Evolutionary conservation across 345 rosid species (phyloP).

Genomic region (Angophora floribunda): DNA sequence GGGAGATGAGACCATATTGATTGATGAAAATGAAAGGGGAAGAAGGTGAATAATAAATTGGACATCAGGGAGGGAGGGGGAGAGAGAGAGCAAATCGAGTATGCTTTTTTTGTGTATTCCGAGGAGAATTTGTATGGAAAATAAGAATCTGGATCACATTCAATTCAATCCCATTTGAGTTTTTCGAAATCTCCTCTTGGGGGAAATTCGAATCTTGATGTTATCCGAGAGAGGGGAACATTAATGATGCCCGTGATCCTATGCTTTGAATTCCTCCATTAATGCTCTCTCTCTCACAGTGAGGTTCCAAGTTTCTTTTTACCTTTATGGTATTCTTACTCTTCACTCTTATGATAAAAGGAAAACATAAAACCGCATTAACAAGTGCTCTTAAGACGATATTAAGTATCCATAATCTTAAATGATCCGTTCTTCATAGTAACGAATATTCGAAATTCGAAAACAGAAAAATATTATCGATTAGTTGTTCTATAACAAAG

Average conservation of each 20-base stretch:
- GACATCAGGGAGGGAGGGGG: not conserved
- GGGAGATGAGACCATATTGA: not conserved
- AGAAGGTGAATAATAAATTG: not conserved
- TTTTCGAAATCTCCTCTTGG: not conserved
- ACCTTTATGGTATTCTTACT: not conserved
- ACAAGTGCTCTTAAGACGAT: not conserved
- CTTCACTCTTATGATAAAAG: not conserved
- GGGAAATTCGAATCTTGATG: not conserved
- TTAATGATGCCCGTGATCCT: not conserved
- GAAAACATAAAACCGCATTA: not conserved
- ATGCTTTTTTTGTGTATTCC: not conserved
- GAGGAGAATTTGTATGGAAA: not conserved
- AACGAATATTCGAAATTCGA: not conserved
- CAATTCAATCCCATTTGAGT: not conserved
- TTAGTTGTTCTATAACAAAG: not conserved
- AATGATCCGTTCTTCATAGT: not conserved
- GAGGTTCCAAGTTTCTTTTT: not conserved
- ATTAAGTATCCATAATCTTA: not conserved
- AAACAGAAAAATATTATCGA: not conserved
- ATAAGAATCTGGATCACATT: not conserved
- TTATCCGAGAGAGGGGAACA: not conserved
- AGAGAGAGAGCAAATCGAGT: not conserved
- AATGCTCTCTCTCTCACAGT: not conserved
- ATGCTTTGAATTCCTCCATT: not conserved
- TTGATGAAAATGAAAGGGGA: not conserved